Conservation (phyloP, 2,329 filamentous ascomycete species). For the Juglanconis juglandina region DNA sequence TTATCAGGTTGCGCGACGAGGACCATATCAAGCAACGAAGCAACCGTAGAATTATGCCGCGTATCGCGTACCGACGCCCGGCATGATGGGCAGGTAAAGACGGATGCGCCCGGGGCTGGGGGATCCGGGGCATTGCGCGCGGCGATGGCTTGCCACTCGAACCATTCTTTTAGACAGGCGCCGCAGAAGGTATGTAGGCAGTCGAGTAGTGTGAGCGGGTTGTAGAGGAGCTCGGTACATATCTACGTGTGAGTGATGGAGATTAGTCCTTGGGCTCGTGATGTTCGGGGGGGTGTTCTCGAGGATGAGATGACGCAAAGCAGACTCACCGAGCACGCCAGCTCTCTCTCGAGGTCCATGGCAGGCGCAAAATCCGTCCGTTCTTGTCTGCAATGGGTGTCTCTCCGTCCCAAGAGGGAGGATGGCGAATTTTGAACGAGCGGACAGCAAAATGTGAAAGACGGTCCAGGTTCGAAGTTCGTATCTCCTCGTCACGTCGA, state of each 20-base stretch:
- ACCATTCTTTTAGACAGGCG: conserved; percentile 95
- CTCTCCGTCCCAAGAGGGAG: conserved; percentile 8
- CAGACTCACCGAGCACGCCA: conserved; percentile 83
- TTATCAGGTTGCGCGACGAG: conserved; percentile 75
- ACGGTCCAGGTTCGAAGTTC: neutral
- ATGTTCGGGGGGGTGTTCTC: neutral
- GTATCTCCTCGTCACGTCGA: neutral
- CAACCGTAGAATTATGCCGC: conserved; percentile 84
- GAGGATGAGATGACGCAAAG: conserved; percentile 1
- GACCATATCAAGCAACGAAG: conserved; percentile 85
- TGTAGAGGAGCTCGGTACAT: conserved; percentile 90
- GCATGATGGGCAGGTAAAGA: conserved; percentile 90
- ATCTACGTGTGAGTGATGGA: conserved; percentile 56
- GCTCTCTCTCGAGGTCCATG: conserved; percentile 83
- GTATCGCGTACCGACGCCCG: conserved; percentile 83
- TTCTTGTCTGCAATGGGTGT: conserved; percentile 25
- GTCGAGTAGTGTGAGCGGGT: conserved; percentile 86
- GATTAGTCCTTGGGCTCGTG: conserved; percentile 13
- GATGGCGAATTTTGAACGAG: neutral
- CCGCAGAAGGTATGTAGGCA: conserved; percentile 96
- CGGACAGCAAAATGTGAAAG: neutral
- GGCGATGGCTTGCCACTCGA: conserved; percentile 69
- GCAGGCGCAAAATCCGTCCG: conserved; percentile 46
- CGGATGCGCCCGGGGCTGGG: conserved; percentile 43
- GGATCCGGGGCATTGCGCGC: conserved; percentile 49